phyloP scores from a whole-genome alignment of 2,329 filamentous ascomycete species.

The Cladophialophora psammophila region DNA sequence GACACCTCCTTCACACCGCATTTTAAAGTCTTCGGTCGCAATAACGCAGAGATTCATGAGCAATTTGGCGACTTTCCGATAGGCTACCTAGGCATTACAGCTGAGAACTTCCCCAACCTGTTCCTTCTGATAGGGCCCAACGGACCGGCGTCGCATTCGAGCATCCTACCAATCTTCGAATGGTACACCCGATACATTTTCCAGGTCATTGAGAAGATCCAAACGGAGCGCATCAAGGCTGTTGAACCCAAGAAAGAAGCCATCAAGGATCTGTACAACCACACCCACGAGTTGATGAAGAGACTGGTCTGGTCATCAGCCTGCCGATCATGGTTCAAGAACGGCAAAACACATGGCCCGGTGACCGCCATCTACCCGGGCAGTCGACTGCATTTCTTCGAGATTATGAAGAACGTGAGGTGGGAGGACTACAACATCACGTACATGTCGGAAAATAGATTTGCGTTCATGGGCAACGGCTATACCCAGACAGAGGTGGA shows the following conservation, averaged over 20 bases:
- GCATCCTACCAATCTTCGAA: constrained; percentile 42
- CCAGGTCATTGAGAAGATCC: constrained; percentile 42
- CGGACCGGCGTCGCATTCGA: constrained; percentile 42
- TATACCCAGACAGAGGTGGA: constrained; percentile 47
- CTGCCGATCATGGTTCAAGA: constrained; percentile 37
- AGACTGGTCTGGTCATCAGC: constrained; percentile 38
- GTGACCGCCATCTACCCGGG: constrained; percentile 38
- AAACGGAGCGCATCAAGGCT: constrained; percentile 38
- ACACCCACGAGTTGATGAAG: constrained; percentile 51
- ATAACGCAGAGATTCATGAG: constrained; percentile 40
- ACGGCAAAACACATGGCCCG: constrained; percentile 34
- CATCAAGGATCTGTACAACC: constrained; percentile 47
- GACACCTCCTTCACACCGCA: constrained; percentile 47
- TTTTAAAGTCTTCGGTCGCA: constrained; percentile 46
- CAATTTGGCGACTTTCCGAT: constrained; percentile 39
- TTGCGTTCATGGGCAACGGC: constrained; percentile 54
- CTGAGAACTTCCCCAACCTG: constrained; percentile 43
- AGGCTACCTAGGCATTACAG: constrained; percentile 35
- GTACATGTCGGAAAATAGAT: constrained; percentile 48
- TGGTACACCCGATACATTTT: constrained; percentile 40
- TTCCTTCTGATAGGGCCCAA: constrained; percentile 43
- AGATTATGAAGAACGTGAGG: constrained; percentile 46
- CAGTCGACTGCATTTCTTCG: constrained; percentile 47
- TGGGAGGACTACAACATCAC: constrained; percentile 52
- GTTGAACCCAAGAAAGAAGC: constrained; percentile 41